Conservation (phyloP, 139 green algal genomes). For the Coelastrella sp. region DNA sequence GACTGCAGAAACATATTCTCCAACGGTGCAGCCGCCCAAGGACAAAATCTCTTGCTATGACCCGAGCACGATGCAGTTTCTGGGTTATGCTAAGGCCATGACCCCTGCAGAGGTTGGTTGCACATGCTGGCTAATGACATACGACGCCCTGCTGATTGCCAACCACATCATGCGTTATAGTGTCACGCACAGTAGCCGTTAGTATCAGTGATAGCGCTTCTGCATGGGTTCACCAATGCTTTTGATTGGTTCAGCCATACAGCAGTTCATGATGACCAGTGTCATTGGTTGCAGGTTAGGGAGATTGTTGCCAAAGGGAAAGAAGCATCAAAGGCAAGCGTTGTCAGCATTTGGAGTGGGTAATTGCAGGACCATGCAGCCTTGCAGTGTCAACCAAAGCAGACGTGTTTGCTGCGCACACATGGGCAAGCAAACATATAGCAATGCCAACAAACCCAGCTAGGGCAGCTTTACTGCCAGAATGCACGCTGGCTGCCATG, state of each 20-base stretch:
- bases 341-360: too few species aligned
- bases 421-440: too few species aligned
- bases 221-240: too few species aligned
- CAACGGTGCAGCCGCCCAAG: not conserved
- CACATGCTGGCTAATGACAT: not conserved
- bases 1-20: not conserved
- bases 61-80: slow-evolving; percentile 85
- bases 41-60: slow-evolving; percentile 80
- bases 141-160: not conserved
- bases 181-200: not conserved
- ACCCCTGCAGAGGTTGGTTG: slow-evolving; percentile 65
- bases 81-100: slow-evolving; percentile 90
- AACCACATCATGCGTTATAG: not conserved
- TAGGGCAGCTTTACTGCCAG: too few species aligned
- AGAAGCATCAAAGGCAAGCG: not conserved
- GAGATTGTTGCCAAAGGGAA: not conserved
- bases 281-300: not conserved
- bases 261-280: not conserved
- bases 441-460: too few species aligned
- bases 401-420: too few species aligned
- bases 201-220: too few species aligned
- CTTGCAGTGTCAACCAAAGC: too few species aligned
- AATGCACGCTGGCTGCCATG: too few species aligned
- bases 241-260: not conserved
- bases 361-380: too few species aligned